Percentiles rank a stretch among this genome's conserved stretches.
These are phyloP conservation scores for Xylariaceae sp. DNA, from an alignment of 2,329 filamentous ascomycete genomes.

Conservation along the genomic window DNA sequence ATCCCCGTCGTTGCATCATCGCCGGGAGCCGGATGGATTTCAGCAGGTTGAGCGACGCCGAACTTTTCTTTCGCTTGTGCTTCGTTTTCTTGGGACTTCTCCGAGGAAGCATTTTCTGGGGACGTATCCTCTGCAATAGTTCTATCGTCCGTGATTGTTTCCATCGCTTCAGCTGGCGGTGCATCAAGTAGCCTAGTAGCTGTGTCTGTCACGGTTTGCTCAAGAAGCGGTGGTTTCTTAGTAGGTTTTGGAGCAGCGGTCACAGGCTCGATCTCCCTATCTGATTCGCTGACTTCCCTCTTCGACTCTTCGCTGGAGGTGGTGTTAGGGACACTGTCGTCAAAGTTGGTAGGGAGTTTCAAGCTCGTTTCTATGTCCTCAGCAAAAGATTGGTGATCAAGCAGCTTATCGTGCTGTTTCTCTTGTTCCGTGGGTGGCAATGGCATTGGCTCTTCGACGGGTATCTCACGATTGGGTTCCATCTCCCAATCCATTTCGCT, in stretches of 20 bases:
- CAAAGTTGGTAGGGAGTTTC: slow-evolving; percentile 19
- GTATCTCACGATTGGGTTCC: slow-evolving; percentile 9
- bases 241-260: slow-evolving; percentile 14
- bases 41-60: not conserved
- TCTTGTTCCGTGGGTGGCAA: slow-evolving; percentile 11
- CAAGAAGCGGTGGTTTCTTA: slow-evolving; percentile 9
- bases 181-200: not conserved
- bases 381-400: slow-evolving; percentile 20
- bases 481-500: slow-evolving; percentile 15
- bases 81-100: slow-evolving; percentile 43
- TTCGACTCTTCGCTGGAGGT: slow-evolving; percentile 28
- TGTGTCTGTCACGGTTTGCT: slow-evolving; percentile 1
- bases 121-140: slow-evolving; percentile 4
- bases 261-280: slow-evolving; percentile 13
- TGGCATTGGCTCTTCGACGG: slow-evolving; percentile 11
- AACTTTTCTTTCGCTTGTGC: slow-evolving; percentile 23
- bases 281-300: slow-evolving; percentile 22
- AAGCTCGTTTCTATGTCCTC: slow-evolving; percentile 20
- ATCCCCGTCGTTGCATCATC: not conserved
- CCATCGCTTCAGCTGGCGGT: slow-evolving; percentile 2
- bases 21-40: not conserved
- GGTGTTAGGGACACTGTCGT: slow-evolving; percentile 19
- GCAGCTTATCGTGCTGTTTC: slow-evolving; percentile 12
- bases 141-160: slow-evolving; percentile 3
- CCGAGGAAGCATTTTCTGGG: slow-evolving; percentile 21